phyloP scores from a whole-genome alignment of 1,284 basidiomycete species.

The Cutaneotrichosporon sp. region DNA sequence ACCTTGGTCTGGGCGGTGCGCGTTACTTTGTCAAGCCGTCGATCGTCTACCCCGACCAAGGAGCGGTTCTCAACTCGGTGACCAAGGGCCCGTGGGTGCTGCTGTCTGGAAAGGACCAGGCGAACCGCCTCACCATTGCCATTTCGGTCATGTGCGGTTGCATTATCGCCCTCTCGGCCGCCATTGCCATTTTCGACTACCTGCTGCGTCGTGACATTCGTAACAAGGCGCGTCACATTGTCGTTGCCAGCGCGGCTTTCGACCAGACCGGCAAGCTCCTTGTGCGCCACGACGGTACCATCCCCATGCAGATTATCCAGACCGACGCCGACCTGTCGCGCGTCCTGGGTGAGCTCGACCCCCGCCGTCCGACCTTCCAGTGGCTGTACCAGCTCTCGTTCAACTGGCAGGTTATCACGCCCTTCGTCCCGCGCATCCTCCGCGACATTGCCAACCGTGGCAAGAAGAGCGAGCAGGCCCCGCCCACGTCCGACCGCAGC shows the following conservation, averaged over 20 bases:
- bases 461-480: constrained; percentile 23
- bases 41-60: neutral
- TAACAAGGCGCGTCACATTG: constrained; percentile 50
- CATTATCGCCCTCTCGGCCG: constrained; percentile 48
- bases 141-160: constrained; percentile 52
- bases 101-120: constrained; percentile 4
- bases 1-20: constrained; percentile 51
- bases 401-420: constrained; percentile 51
- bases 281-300: constrained; percentile 51
- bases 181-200: constrained; percentile 47
- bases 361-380: constrained; percentile 51
- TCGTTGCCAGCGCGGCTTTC: constrained; percentile 51
- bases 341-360: constrained; percentile 50
- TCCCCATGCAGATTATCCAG: constrained; percentile 53
- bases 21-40: constrained; percentile 43
- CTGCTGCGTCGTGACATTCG: constrained; percentile 44
- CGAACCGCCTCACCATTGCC: constrained; percentile 45
- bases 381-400: constrained; percentile 54
- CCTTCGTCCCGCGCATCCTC: constrained; percentile 49
- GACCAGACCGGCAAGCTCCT: constrained; percentile 51
- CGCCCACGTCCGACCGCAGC: constrained; percentile 25
- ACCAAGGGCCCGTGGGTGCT: constrained; percentile 4
- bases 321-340: constrained; percentile 49
- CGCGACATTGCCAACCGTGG: constrained; percentile 25
- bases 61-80: neutral